phyloP scores from a whole-genome alignment of 306 rosid species.

The Fagus crenata region DNA sequence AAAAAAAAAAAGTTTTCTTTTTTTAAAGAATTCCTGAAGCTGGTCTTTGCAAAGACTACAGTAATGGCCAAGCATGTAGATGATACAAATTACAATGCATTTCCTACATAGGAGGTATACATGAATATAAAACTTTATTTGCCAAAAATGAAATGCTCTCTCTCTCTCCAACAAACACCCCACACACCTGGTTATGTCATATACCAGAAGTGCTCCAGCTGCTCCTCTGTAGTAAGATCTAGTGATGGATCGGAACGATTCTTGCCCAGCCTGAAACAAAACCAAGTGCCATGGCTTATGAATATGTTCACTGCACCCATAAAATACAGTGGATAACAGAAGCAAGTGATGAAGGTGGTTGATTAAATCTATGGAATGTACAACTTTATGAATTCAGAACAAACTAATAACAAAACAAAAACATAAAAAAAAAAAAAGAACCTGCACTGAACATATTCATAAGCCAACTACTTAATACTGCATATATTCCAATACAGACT shows the following conservation, averaged over 20 bases:
- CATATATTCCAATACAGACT: background rate
- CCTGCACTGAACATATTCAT: background rate
- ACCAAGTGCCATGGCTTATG: conserved; percentile 4
- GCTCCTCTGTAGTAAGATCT: conserved; percentile 98
- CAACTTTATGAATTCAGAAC: background rate
- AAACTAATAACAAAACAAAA: background rate
- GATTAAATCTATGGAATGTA: background rate
- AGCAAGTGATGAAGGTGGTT: background rate
- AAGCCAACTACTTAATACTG: background rate
- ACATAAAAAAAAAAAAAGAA: background rate
- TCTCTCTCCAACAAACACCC: conserved; percentile 8
- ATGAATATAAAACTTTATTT: background rate
- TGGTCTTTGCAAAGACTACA: background rate
- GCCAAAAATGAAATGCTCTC: background rate
- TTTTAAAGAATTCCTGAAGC: background rate
- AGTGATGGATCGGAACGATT: conserved; percentile 95
- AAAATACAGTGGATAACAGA: background rate
- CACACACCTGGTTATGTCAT: conserved; percentile 85
- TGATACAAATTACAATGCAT: background rate
- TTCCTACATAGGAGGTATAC: background rate
- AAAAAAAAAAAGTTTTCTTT: too few relatives aligned
- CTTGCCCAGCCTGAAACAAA: conserved; percentile 91
- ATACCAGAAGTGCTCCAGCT: conserved; percentile 94
- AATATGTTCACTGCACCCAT: background rate
- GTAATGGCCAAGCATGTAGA: background rate